These are phyloP conservation scores for Smittium mucronatum DNA, from an alignment of 371 early-diverging fungal genomes.

Conservation along the genomic window DNA sequence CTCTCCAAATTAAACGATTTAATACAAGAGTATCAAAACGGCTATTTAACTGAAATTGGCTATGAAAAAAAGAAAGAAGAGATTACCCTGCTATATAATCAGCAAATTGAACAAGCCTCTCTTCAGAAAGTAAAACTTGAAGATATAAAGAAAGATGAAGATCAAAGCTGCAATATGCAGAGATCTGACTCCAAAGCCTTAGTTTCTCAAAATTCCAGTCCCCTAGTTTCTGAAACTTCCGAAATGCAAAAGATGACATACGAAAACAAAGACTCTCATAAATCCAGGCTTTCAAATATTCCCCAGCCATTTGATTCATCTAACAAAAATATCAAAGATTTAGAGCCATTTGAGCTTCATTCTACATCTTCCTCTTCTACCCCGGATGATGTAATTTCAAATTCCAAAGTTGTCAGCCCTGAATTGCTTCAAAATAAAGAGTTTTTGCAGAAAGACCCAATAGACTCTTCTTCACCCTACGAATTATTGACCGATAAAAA, in stretches of 20 bases:
- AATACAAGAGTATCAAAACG: slow-evolving; percentile 5
- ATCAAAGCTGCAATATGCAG: background rate
- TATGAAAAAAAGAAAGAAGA: slow-evolving; percentile 5
- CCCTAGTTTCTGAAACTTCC: too few relatives aligned
- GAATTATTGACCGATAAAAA: background rate
- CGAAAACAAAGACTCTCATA: background rate
- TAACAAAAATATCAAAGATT: background rate
- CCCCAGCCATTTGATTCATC: background rate
- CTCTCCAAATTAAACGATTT: background rate
- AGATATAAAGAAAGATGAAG: background rate
- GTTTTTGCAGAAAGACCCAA: background rate
- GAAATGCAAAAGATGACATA: too few relatives aligned
- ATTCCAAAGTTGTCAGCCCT: too few relatives aligned
- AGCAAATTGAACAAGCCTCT: background rate
- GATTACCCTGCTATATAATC: background rate
- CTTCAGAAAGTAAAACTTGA: background rate
- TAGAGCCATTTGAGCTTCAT: background rate
- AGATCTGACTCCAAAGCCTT: background rate
- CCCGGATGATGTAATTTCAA: too few relatives aligned
- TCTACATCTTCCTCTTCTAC: background rate
- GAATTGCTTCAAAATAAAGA: background rate
- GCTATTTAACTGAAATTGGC: slow-evolving; percentile 4
- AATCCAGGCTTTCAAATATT: background rate
- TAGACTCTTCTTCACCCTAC: background rate
- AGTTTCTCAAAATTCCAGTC: background rate